Evolutionary conservation across 2,329 filamentous ascomycete species (phyloP), one percentile per base, ranked within the genome.

Genomic region (Teratosphaeria pseudoeucalypti): DNA sequence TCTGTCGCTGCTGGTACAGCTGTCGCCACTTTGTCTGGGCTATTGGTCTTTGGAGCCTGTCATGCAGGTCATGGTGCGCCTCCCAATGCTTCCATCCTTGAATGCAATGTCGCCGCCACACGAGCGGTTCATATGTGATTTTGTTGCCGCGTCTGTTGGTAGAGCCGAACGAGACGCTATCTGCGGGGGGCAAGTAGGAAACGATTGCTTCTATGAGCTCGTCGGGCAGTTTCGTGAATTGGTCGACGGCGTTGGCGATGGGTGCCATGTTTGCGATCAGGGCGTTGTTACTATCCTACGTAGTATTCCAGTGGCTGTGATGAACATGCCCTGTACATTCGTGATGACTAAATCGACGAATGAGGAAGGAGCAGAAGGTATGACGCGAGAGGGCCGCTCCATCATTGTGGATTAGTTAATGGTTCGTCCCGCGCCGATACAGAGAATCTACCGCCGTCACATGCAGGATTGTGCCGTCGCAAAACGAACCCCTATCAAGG

Each of bases 141-240:
- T 79, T 77, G 66, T 84, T 77, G 66, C 92, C 81, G 60, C 84
- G 83, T 65, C 78, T 83, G 26, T 83, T 89, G 11, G 87, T 79
- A 29, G 78, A 65, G 81, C 86, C 69, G 74, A 83, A 70, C 75
- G 78, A 74, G 52, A 81, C 72, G 34, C 82, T 76, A 47, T 77
- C 77, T 53, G 66, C 66, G 9, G 82, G 79, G 55, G 79, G 75
- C 56, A 84, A 77, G 69, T 85, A 85, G 63, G 81, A 79, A 65
- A 96, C 80, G 65, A 97, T 88, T 57, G 86, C 82, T 70, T 90
- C 85, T 67, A 97, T 80, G 63, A 97, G 83, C 77, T 99, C 94
- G 73, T 92, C 88, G 49, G 92, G 92, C 39, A 94, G 78, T 23
- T 55, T n/a, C 16, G 57, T 49, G 19, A 49, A 49, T 4, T 49